A percentile compares a stretch with the other conserved stretches of the same genome.
phyloP scores from a whole-genome alignment of 345 rosid genomes.

The Schrenkiella parvula region DNA sequence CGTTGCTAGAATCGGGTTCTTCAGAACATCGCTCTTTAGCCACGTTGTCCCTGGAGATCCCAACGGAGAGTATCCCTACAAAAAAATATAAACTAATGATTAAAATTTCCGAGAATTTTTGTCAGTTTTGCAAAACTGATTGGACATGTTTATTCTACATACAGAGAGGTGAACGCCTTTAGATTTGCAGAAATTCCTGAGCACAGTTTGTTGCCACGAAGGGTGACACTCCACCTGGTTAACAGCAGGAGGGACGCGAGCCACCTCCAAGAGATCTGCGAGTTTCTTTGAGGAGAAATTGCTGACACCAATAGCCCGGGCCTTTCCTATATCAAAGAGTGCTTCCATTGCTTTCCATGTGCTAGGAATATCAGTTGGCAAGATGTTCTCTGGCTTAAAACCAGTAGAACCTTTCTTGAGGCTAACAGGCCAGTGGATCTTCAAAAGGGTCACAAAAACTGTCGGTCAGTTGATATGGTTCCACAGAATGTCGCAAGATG shows the following conservation, averaged over 20 bases:
- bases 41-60: constrained; percentile 78
- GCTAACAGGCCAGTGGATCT: constrained; percentile 86
- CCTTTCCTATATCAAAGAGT: constrained; percentile 58
- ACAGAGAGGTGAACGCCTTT: constrained; percentile 71
- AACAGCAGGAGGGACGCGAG: constrained; percentile 77
- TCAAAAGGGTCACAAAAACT: constrained; percentile 15
- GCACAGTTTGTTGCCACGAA: constrained; percentile 63
- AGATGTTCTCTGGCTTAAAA: constrained; percentile 53
- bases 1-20: constrained; percentile 38
- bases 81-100: not conserved
- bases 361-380: constrained; percentile 51
- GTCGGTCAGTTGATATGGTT: not conserved
- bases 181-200: constrained; percentile 63
- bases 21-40: constrained; percentile 61
- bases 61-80: constrained; percentile 82
- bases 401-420: constrained; percentile 57
- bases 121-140: not conserved
- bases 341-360: constrained; percentile 90
- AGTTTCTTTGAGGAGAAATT: constrained; percentile 82
- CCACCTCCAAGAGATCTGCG: constrained; percentile 56
- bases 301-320: constrained; percentile 79
- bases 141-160: not conserved
- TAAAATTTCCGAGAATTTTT: not conserved
- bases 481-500: not conserved
- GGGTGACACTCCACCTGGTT: constrained; percentile 90